Evolutionary conservation across 2,329 filamentous ascomycete genomes (phyloP).

Genomic region (Sporothrix schenckii): DNA sequence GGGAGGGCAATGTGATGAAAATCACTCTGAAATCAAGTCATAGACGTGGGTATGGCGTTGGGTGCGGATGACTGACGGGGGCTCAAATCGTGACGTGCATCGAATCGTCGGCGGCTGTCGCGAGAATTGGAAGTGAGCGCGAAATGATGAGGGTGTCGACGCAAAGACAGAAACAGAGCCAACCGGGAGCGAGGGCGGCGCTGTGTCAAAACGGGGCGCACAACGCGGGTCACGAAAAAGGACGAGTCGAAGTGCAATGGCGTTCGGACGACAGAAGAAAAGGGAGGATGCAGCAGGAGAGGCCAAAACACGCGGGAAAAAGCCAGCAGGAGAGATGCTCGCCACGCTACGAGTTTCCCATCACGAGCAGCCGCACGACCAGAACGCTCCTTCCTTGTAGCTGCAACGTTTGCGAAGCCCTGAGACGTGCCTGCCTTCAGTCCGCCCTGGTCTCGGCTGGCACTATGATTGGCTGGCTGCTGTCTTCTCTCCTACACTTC

Average conservation of each 20-base stretch:
- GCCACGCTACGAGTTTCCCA: constrained; percentile 31
- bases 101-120: constrained; percentile 3
- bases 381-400: constrained; percentile 4
- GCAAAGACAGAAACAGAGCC: background rate
- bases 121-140: constrained; percentile 10
- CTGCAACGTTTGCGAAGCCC: background rate
- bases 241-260: constrained; percentile 1
- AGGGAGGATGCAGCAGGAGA: constrained; percentile 29
- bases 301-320: constrained; percentile 28
- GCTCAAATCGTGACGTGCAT: constrained; percentile 15
- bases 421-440: constrained; percentile 4
- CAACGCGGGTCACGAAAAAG: background rate
- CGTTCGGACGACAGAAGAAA: constrained; percentile 1
- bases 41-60: background rate
- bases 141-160: background rate
- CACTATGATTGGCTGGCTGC: background rate
- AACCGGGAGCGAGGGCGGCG: background rate
- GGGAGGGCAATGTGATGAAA: background rate
- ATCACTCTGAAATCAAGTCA: background rate
- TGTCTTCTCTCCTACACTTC: background rate
- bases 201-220: background rate
- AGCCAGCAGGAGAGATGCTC: constrained; percentile 23
- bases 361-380: constrained; percentile 26
- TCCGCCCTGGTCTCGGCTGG: too few species aligned
- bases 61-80: background rate